Base-by-base conservation (phyloP, 163 green algal species). In the Coccomyxa subellipsoidea region DNA sequence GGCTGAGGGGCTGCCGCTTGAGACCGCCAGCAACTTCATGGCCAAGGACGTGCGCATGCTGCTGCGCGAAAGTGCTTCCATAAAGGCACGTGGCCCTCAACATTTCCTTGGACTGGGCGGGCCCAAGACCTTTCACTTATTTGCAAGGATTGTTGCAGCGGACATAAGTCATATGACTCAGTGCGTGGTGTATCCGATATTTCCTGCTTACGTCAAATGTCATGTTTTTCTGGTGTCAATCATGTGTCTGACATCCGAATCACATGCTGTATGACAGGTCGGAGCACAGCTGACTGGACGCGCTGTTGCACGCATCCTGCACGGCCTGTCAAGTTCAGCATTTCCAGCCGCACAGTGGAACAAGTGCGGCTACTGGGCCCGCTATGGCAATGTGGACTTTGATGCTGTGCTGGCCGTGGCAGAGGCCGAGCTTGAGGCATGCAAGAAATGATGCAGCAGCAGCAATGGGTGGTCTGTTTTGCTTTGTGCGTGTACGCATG, bases 301-400 rank as follows among this genome's bases (percentile, higher is more conserved):
- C n/a, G 90, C 87, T 0, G 77, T 95, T 1, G 92, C 92, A 2
- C 81, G 91, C 23, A 87, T 96, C 31, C 54, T 95, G 66, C 90
- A 94, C 47, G 93, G 93, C 0, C 81, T 96, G 32, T 29, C 71
- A 36, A 89, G 86, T n/a, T 89, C 93, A 10, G 91, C 87, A 54
- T 92, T 91, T 69, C 92, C 93, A 5, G 71, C 83, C 0, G 81
- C 89, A 7, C 73, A 82, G 27, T 96, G 91, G 91, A 69, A 59
- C 47, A 87, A 88, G 32, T 85, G 84, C 84, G 80, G 82, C 4
- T 91, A 90, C 53, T 94, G 88, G 88, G 89, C 83, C n/a, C 87
- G 86, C 18, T 80, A 90, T 40, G 39, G 47, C 23, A 78, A 81
- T 23, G 72, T 90, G 0, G 90, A 93, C 70, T 93, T 92, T 89